Conservation (phyloP, 2,329 filamentous ascomycete species). For the Stagonosporopsis tanaceti region DNA sequence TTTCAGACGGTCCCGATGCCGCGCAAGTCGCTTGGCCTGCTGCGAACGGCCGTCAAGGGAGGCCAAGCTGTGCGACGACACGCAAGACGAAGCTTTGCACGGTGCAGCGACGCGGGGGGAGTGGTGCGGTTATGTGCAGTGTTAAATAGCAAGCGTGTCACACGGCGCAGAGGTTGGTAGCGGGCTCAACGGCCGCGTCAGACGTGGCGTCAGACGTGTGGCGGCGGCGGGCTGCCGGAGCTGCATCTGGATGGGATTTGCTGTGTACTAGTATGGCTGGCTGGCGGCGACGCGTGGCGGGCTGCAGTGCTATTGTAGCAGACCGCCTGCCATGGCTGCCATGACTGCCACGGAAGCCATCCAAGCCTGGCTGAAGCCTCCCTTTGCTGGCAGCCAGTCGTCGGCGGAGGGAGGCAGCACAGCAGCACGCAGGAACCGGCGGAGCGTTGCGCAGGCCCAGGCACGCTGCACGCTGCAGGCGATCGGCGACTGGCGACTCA, state of each 20-base stretch:
- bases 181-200: conserved; percentile 10
- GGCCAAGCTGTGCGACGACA: conserved; percentile 8
- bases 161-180: background rate
- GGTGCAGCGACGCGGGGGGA: background rate
- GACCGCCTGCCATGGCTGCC: too few relatives aligned
- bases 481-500: background rate
- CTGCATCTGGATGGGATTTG: background rate
- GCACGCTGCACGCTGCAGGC: too few relatives aligned
- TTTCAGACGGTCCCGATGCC: conserved; percentile 21
- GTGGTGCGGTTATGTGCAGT: too few relatives aligned
- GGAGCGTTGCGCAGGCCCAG: too few relatives aligned
- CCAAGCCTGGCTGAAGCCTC: background rate
- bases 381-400: too few relatives aligned
- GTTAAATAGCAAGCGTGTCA: background rate
- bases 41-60: conserved; percentile 16
- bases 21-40: conserved; percentile 13
- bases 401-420: too few relatives aligned
- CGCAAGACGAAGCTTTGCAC: background rate
- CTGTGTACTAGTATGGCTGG: background rate
- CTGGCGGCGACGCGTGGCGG: conserved; percentile 16
- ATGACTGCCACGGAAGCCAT: too few relatives aligned
- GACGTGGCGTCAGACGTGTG: background rate
- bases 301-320: background rate
- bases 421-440: too few relatives aligned
- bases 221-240: background rate